Base-by-base conservation (phyloP, 1,139 yeast species). In the Saccharomyces pastorianus region DNA sequence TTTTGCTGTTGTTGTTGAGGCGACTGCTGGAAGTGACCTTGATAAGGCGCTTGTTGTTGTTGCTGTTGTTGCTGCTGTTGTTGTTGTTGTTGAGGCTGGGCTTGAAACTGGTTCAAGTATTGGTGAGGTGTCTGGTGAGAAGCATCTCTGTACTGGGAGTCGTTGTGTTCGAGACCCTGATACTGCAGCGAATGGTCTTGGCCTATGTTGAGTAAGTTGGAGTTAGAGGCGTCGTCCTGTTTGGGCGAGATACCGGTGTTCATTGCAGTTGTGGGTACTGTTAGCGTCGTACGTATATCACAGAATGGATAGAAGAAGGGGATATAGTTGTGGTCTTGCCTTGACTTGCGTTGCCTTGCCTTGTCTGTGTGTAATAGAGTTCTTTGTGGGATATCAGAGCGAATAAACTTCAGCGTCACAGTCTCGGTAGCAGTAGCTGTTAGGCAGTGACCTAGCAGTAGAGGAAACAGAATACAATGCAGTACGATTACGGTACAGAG, bases 181-280 rank as follows among this genome's bases (percentile, higher is more conserved):
- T 58, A 58, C 49, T 59, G 61, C 52, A 59, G 51, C 9, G 54
- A 34, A 42, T 58, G 58, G 32, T 59, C 61, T 44, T 59, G 58
- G 11, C 55, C 53, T 26, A 58, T 38, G 17, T 55, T 55, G 47
- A 60, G 53, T 9, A 59, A 48, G 47, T 50, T 55, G 55, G 53
- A 49, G 47, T 56, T 53, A 48, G 47, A 26, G 48, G 26, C 47
- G 32, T 53, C 59, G 50, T 53, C 59, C 50, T 52, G 55, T 46
- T 56, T 57, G 48, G 58, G 60, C 52, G 55, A 58, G 42, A 48
- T 55, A 46, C 58, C 58, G 32, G 58, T 49, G 51, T 55, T 58
- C 31, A 58, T 54, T 52, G 54, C 55, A 14, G 61, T 56, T 52
- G 59, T 51, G 34, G 55, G 59, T 51, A 56, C 55, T 44, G 57